Evolutionary conservation across 805 yeast species (phyloP).

Genomic region (Saccharomycopsis schoenii): DNA sequence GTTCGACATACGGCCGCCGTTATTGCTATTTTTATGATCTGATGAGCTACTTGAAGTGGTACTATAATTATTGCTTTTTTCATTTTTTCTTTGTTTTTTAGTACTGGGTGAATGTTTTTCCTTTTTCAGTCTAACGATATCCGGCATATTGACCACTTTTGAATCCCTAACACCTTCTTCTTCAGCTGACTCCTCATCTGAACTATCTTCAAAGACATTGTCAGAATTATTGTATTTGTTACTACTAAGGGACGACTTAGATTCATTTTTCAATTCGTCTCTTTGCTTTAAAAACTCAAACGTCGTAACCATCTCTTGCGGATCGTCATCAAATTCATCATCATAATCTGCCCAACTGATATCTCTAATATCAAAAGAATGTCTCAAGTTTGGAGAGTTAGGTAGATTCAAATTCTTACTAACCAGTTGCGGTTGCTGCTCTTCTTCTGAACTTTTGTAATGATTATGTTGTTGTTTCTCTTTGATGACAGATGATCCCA

Average conservation of each 20-base stretch:
- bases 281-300: not conserved
- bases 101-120: not conserved
- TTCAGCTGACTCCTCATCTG: not conserved
- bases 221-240: not conserved
- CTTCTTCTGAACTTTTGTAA: not conserved
- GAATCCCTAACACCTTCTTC: not conserved
- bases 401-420: not conserved
- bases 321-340: not conserved
- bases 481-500: not conserved
- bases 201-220: not conserved
- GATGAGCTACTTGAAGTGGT: not conserved
- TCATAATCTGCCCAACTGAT: slow-evolving; percentile 13
- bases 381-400: slow-evolving; percentile 1
- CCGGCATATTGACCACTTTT: not conserved
- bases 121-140: not conserved
- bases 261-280: not conserved
- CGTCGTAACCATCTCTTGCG: not conserved
- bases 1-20: not conserved
- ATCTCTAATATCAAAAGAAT: not conserved
- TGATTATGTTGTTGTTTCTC: not conserved
- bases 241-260: not conserved
- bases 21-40: not conserved
- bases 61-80: not conserved
- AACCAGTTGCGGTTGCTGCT: not conserved
- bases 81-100: not conserved